Evolutionary conservation across 768 basidiomycete genomes (phyloP), one percentile per base, ranked within the genome.

Genomic region (Boletus tomentosulus): DNA sequence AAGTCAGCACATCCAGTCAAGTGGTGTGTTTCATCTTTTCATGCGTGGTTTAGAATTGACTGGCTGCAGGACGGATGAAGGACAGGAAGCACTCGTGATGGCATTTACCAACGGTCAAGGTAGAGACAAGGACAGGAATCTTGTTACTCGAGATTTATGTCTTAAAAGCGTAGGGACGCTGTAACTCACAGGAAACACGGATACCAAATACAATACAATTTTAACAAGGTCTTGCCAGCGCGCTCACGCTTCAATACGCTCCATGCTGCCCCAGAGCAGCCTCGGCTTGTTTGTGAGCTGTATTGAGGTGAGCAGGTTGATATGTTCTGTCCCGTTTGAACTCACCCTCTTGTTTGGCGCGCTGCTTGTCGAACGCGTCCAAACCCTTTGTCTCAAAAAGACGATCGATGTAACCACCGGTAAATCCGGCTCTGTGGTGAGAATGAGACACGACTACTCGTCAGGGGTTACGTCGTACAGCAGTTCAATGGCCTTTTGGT

Each of bases 1-100:
- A 89, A 89, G 64, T 74, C 83, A 37, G 96, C 81, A 0, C 86
- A 92, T 66, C 62, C 76, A 2, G 84, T 90, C 11, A 82, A 88
- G 73, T 99, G 97, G 96, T 95, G 35, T 3, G 64, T 55, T 50
- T 33, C 34, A 9, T 27, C 31, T 53, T n/a, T 33, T 19, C 13
- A 8, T 25, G 11, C 27, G 31, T 12, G 27, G 19, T 24, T 53
- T 39, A 1, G 0, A 19, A 6, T 38, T 55, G 22, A 61, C 39
- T 25, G 13, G 35, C 22, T 49, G 25, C 38, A 95, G 93, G 94
- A 83, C 75, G 45, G 93, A 96, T 64, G 91, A 97, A 39, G 85
- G 85, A 1, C 85, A 93, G 59, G 84, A 83, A 10, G 82, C 86
- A 0, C 78, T 93, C 12, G 72, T 86, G 12, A 84, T 85, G 63